These are phyloP conservation scores for Trichophyton benhamiae DNA, from an alignment of 2,329 filamentous ascomycete genomes.

Conservation along the genomic window DNA sequence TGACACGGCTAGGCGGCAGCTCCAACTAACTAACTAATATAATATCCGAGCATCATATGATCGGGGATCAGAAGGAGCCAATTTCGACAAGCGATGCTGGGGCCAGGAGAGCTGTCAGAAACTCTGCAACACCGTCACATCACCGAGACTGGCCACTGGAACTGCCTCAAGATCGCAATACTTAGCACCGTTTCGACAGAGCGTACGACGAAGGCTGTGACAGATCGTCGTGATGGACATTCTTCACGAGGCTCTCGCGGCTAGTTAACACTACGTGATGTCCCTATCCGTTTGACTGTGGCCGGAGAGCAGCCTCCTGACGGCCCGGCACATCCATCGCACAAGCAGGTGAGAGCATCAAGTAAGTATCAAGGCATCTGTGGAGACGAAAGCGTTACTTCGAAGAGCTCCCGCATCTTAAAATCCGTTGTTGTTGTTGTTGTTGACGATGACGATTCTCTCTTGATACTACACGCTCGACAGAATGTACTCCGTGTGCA, in stretches of 20 bases:
- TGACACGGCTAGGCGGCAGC: background rate
- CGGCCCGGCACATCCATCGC: background rate
- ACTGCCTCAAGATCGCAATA: background rate
- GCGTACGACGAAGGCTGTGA: background rate
- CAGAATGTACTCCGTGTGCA: too few species aligned
- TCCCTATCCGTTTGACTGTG: background rate
- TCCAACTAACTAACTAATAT: background rate
- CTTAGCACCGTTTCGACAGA: background rate
- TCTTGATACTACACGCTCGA: too few species aligned
- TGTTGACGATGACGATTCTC: too few species aligned
- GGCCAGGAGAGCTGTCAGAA: background rate
- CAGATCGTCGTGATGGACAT: background rate
- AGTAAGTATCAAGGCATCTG: background rate
- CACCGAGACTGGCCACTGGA: too few species aligned
- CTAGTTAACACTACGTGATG: background rate
- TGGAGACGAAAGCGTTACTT: too few species aligned
- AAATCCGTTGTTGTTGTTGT: too few species aligned
- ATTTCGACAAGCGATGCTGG: background rate
- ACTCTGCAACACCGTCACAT: background rate
- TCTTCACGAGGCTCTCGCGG: background rate
- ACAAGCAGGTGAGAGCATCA: background rate
- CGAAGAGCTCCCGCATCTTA: too few species aligned
- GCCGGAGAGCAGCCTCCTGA: background rate
- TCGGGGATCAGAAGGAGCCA: background rate
- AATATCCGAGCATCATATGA: slow-evolving; percentile 4